phyloP scores from a whole-genome alignment of 176 grass and related monocot genomes.

The Carex littledalei region DNA sequence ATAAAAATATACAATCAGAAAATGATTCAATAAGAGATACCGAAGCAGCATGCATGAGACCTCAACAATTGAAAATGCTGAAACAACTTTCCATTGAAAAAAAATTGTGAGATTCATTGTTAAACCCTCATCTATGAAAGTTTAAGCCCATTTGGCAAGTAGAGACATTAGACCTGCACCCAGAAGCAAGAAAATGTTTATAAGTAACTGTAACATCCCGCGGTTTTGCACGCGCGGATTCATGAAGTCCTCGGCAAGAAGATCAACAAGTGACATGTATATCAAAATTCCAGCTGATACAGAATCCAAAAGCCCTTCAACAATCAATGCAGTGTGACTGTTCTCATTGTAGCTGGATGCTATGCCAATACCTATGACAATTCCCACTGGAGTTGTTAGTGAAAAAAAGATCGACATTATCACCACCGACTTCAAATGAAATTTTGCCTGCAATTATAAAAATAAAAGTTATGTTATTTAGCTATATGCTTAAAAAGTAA shows the following conservation, averaged over 20 bases:
- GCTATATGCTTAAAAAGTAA: not conserved
- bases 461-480: not conserved
- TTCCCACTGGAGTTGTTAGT: constrained; percentile 59
- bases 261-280: constrained; percentile 72
- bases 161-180: constrained; percentile 64
- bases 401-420: constrained; percentile 62
- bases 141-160: constrained; percentile 58
- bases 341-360: constrained; percentile 48
- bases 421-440: constrained; percentile 28
- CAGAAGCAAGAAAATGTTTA: constrained; percentile 40
- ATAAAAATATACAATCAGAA: not conserved
- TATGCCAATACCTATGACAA: constrained; percentile 42
- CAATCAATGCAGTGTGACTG: constrained; percentile 46
- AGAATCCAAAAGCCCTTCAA: constrained; percentile 57
- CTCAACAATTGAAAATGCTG: not conserved
- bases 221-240: constrained; percentile 54
- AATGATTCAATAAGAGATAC: not conserved
- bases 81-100: not conserved
- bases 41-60: not conserved
- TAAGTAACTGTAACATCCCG: constrained; percentile 38
- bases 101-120: not conserved
- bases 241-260: constrained; percentile 70
- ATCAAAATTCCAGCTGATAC: constrained; percentile 52
- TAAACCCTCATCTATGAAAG: not conserved
- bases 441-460: constrained; percentile 37